phyloP scores from a whole-genome alignment of 306 rosid genomes.

The Astragalus glycyphyllos region DNA sequence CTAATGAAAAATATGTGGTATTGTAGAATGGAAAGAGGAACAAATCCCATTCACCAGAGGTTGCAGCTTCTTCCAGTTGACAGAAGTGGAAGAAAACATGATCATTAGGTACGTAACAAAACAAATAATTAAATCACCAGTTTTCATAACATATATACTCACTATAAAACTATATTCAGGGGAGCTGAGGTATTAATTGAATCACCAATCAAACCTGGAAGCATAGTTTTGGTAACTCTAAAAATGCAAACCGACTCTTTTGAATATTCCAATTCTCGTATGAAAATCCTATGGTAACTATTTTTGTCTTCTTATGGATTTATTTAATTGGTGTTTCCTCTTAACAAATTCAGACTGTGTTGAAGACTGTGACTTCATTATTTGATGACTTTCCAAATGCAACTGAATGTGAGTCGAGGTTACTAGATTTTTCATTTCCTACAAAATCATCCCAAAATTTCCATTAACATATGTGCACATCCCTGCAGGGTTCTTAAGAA shows the following conservation, averaged over 20 bases:
- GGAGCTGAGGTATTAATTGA: slow-evolving; percentile 71
- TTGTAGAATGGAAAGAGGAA: slow-evolving; percentile 71
- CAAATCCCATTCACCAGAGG: slow-evolving; percentile 89
- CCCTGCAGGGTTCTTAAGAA: slow-evolving; percentile 73
- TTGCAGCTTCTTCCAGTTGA: slow-evolving; percentile 74
- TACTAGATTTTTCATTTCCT: slow-evolving; percentile 31
- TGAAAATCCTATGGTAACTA: not conserved
- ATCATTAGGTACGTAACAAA: slow-evolving; percentile 51
- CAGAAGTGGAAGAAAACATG: slow-evolving; percentile 49
- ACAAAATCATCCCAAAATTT: slow-evolving; percentile 19
- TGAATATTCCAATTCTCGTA: slow-evolving; percentile 3
- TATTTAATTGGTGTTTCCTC: slow-evolving; percentile 25
- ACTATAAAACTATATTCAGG: slow-evolving; percentile 54
- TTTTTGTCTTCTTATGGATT: not conserved
- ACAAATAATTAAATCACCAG: not conserved
- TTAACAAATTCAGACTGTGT: slow-evolving; percentile 53
- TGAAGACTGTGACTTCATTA: slow-evolving; percentile 62
- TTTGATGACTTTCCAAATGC: slow-evolving; percentile 69
- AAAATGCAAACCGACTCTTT: slow-evolving; percentile 18
- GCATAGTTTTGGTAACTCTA: slow-evolving; percentile 67
- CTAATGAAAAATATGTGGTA: slow-evolving; percentile 29
- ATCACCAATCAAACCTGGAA: slow-evolving; percentile 87
- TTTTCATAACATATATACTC: slow-evolving; percentile 35
- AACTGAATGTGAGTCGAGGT: slow-evolving; percentile 59
- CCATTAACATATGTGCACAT: not conserved